Evolutionary conservation across 108 stramenopile species (phyloP), one percentile per base, ranked within the genome.

Genomic region (Cylindrotheca closterium): DNA sequence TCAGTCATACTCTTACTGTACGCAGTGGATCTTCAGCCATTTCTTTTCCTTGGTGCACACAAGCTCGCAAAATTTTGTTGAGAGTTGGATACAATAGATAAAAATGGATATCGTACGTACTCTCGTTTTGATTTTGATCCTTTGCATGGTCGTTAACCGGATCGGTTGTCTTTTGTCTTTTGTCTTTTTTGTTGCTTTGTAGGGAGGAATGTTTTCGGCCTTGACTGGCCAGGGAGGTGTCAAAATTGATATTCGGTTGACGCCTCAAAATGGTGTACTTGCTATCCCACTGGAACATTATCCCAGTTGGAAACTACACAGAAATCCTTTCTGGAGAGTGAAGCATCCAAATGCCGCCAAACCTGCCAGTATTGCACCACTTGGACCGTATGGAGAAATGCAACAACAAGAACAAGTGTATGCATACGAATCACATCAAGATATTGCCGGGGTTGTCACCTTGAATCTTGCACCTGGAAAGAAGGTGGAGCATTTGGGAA

Each of bases 401-500:
- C 55, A 56, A 22, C 42, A 45, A 5, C 42, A 66, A 21, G 23
- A 55, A 2, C 55, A 70, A 42, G 0, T 82, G 33, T 82, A 73
- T 73, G 74, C 83, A 58, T 80, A 76, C 51, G 83, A 83, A 52
- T 70, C 74, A 25, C 47, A 58, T 34, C 82, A 92, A 60, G 89
- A 91, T 68, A 87, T 96, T 22, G 71, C 79, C 45, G 98, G 98
- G 15, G 67, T 75, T 30, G 92, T 96, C 4, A 81, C 81, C n/a
- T 71, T 99, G 30, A 52, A 78, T 8, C 58, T 97, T 28, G 90
- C 96, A 26, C 91, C 86, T 24, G 97, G 96, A 25, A 96, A 96
- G 67, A 97, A 97, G 73, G 70, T 94, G 47, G 98, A 99, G 62
- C 98, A 99, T 79, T 56, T 93, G 63, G 98, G 98, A 22, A 90